Evolutionary conservation across 73 alveolate species (phyloP).

Genomic region (Uronychia setigera): DNA sequence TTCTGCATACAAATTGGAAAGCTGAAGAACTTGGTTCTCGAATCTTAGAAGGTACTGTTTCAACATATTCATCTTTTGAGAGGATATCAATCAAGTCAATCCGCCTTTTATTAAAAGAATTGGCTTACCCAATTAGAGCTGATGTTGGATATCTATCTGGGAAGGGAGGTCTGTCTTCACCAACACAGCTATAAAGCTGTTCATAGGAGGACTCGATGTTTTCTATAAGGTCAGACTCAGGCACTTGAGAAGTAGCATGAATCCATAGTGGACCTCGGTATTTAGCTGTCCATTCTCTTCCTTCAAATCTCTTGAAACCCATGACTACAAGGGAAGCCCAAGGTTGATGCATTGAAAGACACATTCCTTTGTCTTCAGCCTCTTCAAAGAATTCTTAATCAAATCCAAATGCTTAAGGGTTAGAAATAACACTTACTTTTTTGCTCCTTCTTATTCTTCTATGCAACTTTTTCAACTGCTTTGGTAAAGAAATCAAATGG

Average conservation of each 20-base stretch:
- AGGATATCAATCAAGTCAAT: constrained; percentile 78
- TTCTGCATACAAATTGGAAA: constrained; percentile 68
- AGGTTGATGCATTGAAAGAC: constrained; percentile 82
- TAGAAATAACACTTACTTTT: too few relatives aligned
- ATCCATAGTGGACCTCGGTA: constrained; percentile 85
- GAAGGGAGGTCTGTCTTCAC: constrained; percentile 62
- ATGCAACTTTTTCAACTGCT: constrained; percentile 40
- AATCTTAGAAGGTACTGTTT: constrained; percentile 42
- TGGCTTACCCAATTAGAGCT: constrained; percentile 56
- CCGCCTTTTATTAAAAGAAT: constrained; percentile 2
- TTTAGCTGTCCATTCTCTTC: constrained; percentile 80
- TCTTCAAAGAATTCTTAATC: constrained; percentile 52
- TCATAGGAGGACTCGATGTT: constrained; percentile 59
- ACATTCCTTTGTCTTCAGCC: constrained; percentile 59
- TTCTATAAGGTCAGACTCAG: constrained; percentile 61
- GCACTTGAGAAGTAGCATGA: constrained; percentile 79
- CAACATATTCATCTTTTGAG: constrained; percentile 65
- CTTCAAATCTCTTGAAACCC: constrained; percentile 79
- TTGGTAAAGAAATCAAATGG: constrained; percentile 67
- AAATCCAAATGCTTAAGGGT: constrained; percentile 7
- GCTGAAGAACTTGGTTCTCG: constrained; percentile 74
- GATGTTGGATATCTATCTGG: constrained; percentile 85
- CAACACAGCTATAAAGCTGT: constrained; percentile 44
- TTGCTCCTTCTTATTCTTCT: background rate
- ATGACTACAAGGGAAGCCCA: constrained; percentile 78